phyloP scores from a whole-genome alignment of 2,329 filamentous ascomycete genomes.

The Ambrosiella cleistominuta region DNA sequence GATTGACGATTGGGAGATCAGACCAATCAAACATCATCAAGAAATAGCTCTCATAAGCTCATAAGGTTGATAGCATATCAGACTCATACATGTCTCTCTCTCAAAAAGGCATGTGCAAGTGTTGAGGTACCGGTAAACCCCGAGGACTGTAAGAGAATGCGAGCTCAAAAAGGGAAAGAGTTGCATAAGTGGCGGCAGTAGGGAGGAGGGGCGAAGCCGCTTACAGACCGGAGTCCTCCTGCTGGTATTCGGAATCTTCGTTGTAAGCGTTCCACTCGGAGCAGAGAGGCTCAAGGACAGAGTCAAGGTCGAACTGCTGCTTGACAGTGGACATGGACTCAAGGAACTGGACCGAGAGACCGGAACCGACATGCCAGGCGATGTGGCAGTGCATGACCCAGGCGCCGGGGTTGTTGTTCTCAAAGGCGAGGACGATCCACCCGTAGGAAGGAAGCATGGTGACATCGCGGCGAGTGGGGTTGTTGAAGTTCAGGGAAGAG shows the following conservation, averaged over 20 bases:
- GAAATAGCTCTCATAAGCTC: conserved; percentile 1
- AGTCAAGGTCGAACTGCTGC: conserved; percentile 10
- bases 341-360: conserved; percentile 35
- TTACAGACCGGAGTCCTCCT: conserved; percentile 15
- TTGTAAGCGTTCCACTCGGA: conserved; percentile 13
- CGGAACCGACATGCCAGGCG: conserved; percentile 37
- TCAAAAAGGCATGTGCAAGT: conserved; percentile 4
- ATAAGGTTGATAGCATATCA: background rate
- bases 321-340: conserved; percentile 13
- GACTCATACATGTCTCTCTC: conserved; percentile 4
- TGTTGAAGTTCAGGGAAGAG: conserved; percentile 25
- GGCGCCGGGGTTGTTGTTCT: conserved; percentile 32
- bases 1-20: background rate
- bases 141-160: background rate
- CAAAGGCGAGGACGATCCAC: conserved; percentile 31
- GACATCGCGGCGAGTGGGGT: conserved; percentile 35
- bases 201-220: background rate
- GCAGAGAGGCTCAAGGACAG: conserved; percentile 12
- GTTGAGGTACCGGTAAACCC: background rate
- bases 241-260: conserved; percentile 11
- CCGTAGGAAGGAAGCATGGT: conserved; percentile 28
- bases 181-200: background rate
- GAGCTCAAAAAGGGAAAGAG: background rate
- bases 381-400: conserved; percentile 40
- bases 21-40: conserved; percentile 1